Conservation (phyloP, 2,329 filamentous ascomycete genomes). For the Dothideomycetes sp. region DNA sequence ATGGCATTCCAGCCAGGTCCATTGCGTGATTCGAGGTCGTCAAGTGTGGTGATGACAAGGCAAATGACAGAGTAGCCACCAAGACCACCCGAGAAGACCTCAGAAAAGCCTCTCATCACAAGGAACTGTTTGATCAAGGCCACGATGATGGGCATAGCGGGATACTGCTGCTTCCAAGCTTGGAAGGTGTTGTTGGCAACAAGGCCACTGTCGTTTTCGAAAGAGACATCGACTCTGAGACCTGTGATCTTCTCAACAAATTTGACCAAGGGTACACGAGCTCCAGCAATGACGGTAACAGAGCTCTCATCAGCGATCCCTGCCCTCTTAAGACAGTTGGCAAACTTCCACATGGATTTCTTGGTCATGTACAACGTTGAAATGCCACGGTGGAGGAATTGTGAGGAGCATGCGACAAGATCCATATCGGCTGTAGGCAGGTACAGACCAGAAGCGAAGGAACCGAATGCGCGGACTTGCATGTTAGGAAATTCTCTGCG, state of each 20-base stretch:
- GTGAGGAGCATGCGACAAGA: conserved; percentile 63
- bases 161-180: conserved; percentile 68
- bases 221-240: conserved; percentile 84
- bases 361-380: conserved; percentile 24
- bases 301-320: conserved; percentile 50
- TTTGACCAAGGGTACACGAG: conserved; percentile 87
- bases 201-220: conserved; percentile 81
- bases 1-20: conserved; percentile 9
- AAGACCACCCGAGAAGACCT: conserved; percentile 82
- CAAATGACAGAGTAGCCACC: conserved; percentile 94
- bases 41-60: conserved; percentile 79
- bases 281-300: conserved; percentile 60
- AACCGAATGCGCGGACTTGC: conserved; percentile 74
- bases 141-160: conserved; percentile 77
- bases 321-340: conserved; percentile 47
- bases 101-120: conserved; percentile 79
- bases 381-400: conserved; percentile 47
- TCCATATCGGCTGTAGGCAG: conserved; percentile 86
- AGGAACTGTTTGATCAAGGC: conserved; percentile 88
- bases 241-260: conserved; percentile 71
- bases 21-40: conserved; percentile 60
- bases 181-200: conserved; percentile 71
- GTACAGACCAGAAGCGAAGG: conserved; percentile 71
- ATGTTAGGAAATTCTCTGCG: conserved; percentile 39
- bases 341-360: conserved; percentile 50